Evolutionary conservation across 2,329 filamentous ascomycete genomes (phyloP), one percentile per base, ranked within the genome.

Genomic region (Aspergillus unguis): DNA sequence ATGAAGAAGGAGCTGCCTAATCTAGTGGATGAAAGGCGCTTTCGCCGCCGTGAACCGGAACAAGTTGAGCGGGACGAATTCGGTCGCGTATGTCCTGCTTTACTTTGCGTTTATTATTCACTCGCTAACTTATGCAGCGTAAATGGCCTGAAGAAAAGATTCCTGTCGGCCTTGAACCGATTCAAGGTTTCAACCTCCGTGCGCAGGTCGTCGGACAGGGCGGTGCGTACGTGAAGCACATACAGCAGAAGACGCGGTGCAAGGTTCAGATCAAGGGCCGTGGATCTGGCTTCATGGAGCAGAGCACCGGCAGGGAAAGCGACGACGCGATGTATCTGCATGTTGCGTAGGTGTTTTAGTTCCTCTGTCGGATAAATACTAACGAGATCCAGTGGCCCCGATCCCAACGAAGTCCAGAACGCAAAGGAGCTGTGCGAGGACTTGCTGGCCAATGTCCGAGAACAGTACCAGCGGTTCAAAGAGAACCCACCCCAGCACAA

Each of bases 111-210:
- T 37, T n/a, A 29, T 23, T 9, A 3, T 8, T 3, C 26, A 5
- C 27, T 40, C 31, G 5, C 23, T 29, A 26, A 8, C 5, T 43
- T 35, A 44, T 51, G 48, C 48, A 95, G 90, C 90, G 92, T 62
- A 99, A 97, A 89, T 99, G 94, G 94, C 92, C 94, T 1, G 94
- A 97, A 68, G 91, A 96, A 75, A 90, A 88, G 64, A 95, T 99
- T 45, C 86, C 90, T 1, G 92, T 99, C 62, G 85, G 85, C 57
- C 84, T 99, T 52, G 94, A 97, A 62, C 89, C 92, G 0, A 84
- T 97, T 48, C 90, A 86, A 26, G 94, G 94, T 23, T 99, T 99
- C 76, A 99, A 99, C 67, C 79, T 99, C 44, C 88, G 94, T 58
- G 94, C 94, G 48, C 92, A 97, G 69, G 92, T 99, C 43, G 94